phyloP scores from a whole-genome alignment of 2,329 filamentous ascomycete genomes.

The Diaporthe aspalathi region DNA sequence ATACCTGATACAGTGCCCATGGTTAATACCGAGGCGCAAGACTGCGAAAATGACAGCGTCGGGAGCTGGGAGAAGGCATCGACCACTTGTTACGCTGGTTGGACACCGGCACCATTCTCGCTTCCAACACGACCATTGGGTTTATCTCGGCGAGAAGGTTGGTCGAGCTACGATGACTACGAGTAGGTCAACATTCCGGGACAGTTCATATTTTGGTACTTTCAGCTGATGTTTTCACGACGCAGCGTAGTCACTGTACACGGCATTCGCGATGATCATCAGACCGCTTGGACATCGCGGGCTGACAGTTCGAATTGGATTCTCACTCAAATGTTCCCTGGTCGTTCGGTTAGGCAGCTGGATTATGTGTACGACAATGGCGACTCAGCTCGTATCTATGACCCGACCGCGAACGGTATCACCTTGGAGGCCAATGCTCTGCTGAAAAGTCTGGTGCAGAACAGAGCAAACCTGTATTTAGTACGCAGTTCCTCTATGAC shows the following conservation, averaged over 20 bases:
- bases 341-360: neutral
- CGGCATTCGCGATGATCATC: neutral
- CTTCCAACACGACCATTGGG: neutral
- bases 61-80: neutral
- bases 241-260: constrained; percentile 16
- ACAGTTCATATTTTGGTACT: neutral
- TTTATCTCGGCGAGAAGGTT: neutral
- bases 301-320: neutral
- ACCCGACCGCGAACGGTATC: neutral
- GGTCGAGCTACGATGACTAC: neutral
- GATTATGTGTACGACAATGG: neutral
- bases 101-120: too few relatives aligned
- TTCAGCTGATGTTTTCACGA: neutral
- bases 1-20: too few relatives aligned
- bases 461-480: too few relatives aligned
- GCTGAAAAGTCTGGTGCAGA: neutral
- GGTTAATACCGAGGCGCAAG: neutral
- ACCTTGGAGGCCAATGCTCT: neutral
- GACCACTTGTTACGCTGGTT: too few relatives aligned
- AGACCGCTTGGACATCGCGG: neutral
- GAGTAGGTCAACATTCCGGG: neutral
- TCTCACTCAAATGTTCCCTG: neutral
- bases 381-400: neutral
- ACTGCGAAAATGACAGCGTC: neutral
- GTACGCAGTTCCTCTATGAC: too few relatives aligned